These are phyloP conservation scores for Noccaea caerulescens DNA, from an alignment of 345 rosid genomes.

Conservation along the genomic window DNA sequence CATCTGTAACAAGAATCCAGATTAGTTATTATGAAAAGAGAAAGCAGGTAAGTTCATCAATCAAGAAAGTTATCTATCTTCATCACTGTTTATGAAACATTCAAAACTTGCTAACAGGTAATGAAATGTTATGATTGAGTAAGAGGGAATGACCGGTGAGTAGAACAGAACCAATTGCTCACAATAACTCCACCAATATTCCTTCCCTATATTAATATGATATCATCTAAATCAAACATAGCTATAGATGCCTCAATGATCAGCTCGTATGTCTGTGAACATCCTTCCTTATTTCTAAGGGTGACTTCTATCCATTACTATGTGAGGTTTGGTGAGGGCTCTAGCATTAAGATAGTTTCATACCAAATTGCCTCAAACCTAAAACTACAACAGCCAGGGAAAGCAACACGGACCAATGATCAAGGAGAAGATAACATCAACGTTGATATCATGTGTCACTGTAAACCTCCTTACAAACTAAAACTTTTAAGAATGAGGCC, in stretches of 20 bases:
- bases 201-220: not conserved
- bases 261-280: not conserved
- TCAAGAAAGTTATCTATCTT: not conserved
- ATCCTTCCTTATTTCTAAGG: not conserved
- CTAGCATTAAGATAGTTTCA: not conserved
- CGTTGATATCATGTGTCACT: not conserved
- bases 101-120: not conserved
- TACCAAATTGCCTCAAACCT: not conserved
- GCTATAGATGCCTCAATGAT: conserved; percentile 9
- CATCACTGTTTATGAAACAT: not conserved
- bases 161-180: conserved; percentile 12
- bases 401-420: not conserved
- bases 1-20: conserved; percentile 49
- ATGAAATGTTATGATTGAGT: not conserved
- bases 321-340: conserved; percentile 5
- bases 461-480: not conserved
- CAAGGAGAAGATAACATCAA: not conserved
- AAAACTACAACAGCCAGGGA: not conserved
- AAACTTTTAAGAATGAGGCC: not conserved
- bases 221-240: not conserved
- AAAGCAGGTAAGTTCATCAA: conserved; percentile 12
- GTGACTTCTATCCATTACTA: not conserved
- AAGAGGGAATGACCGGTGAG: not conserved
- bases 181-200: conserved; percentile 11
- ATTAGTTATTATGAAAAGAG: conserved; percentile 1